Percentiles rank a stretch among this genome's conserved stretches.
Evolutionary conservation across 2,329 filamentous ascomycete genomes (phyloP).

Genomic region (Cladobotryum mycophilum): DNA sequence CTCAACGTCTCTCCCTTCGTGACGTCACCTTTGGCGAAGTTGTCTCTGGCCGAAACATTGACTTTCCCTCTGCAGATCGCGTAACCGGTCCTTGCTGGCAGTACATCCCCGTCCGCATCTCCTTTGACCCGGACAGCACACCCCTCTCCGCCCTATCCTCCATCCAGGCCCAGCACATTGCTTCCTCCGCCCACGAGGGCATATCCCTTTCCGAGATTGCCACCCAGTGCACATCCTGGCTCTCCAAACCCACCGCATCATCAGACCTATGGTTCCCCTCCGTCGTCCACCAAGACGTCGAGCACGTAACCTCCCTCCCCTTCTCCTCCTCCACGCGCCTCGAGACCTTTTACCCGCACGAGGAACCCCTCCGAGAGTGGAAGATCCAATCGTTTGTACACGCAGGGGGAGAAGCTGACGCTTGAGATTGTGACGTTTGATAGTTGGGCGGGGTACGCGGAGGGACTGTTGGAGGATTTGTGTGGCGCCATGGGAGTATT

Average conservation of each 20-base stretch:
- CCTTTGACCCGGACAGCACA: constrained; percentile 45
- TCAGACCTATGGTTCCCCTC: constrained; percentile 45
- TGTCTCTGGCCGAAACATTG: constrained; percentile 57
- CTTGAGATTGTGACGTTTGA: constrained; percentile 56
- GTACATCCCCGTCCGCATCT: constrained; percentile 57
- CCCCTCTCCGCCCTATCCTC: constrained; percentile 45
- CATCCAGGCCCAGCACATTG: constrained; percentile 52
- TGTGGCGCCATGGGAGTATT: constrained; percentile 22
- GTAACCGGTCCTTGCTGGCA: constrained; percentile 63
- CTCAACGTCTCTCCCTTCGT: constrained; percentile 42
- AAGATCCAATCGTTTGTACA: constrained; percentile 55
- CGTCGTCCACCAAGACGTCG: constrained; percentile 53
- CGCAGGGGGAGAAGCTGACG: constrained; percentile 37
- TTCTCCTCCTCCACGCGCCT: constrained; percentile 34
- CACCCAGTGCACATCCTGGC: constrained; percentile 27
- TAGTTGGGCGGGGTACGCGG: constrained; percentile 47
- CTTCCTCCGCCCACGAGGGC: constrained; percentile 48
- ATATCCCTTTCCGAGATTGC: constrained; percentile 50
- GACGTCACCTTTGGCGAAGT: constrained; percentile 63
- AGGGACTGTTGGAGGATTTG: constrained; percentile 45
- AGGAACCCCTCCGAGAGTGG: constrained; percentile 50
- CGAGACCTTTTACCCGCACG: constrained; percentile 54
- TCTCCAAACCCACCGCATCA: constrained; percentile 33
- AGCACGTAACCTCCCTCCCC: constrained; percentile 51
- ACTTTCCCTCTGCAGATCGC: constrained; percentile 44